phyloP scores from a whole-genome alignment of 1,139 yeast genomes.

The Candida tetrigidarum region DNA sequence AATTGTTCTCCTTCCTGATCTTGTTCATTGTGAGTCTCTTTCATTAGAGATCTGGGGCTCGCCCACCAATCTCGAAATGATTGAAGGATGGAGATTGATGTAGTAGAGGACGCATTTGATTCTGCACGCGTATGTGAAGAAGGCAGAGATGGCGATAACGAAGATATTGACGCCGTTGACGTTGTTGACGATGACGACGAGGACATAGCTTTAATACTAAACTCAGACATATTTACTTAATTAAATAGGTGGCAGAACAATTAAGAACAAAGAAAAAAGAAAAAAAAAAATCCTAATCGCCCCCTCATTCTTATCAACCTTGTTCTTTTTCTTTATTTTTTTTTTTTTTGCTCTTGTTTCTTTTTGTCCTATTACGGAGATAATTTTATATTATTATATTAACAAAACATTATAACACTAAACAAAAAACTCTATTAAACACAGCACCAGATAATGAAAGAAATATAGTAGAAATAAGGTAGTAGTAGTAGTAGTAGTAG shows the following conservation, averaged over 20 bases:
- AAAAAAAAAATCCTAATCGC: not conserved
- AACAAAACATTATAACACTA: not conserved
- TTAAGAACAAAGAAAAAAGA: not conserved
- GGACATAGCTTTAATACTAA: too few relatives aligned
- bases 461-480: not conserved
- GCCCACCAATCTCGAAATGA: slow-evolving; percentile 49
- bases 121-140: too few relatives aligned
- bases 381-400: not conserved
- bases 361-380: not conserved
- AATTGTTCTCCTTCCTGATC: slow-evolving; percentile 17
- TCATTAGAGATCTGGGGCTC: slow-evolving; percentile 9
- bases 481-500: too few relatives aligned
- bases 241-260: not conserved
- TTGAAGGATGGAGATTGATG: slow-evolving; percentile 30
- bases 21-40: slow-evolving; percentile 1
- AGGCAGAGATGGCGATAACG: too few relatives aligned
- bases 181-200: not conserved
- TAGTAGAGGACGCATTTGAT: slow-evolving; percentile 1
- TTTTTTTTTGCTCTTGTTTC: not conserved
- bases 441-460: not conserved
- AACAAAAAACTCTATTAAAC: not conserved
- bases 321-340: not conserved
- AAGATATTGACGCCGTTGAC: slow-evolving; percentile 3
- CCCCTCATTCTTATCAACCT: not conserved
- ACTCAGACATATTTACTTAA: not conserved